phyloP scores from a whole-genome alignment of 306 rosid species.

The Albizia julibrissin region DNA sequence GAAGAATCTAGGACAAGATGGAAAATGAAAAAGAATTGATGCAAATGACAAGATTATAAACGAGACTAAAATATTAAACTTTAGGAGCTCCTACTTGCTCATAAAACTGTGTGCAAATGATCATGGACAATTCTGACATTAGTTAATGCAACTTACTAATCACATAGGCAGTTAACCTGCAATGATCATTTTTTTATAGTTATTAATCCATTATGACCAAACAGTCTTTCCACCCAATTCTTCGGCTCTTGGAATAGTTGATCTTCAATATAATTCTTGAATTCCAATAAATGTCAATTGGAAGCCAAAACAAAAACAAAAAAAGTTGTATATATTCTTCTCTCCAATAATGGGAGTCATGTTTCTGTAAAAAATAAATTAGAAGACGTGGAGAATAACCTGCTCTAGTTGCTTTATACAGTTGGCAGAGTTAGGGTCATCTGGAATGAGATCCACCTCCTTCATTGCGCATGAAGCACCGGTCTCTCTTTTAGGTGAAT shows the following conservation, averaged over 20 bases:
- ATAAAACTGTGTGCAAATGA: no score
- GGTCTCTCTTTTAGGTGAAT: conserved; percentile 58
- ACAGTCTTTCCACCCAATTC: not conserved
- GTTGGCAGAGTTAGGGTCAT: conserved; percentile 88
- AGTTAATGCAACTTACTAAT: no score
- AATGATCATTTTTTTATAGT: no score
- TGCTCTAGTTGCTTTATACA: conserved; percentile 86
- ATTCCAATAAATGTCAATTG: conserved; percentile 11
- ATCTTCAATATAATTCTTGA: not conserved
- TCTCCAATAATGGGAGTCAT: conserved; percentile 13
- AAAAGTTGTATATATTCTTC: not conserved
- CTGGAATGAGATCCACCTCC: conserved; percentile 90
- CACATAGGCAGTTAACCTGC: no score
- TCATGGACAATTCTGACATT: no score
- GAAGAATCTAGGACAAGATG: no score
- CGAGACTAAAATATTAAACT: no score
- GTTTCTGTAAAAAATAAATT: conserved; percentile 8
- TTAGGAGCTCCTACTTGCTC: no score
- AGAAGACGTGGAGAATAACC: conserved; percentile 52
- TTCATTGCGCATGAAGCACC: conserved; percentile 98
- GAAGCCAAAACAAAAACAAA: not conserved
- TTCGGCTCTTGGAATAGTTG: not conserved
- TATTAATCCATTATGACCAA: no score
- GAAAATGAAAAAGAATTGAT: no score
- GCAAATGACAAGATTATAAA: no score